Evolutionary conservation across 129 eudicot species (phyloP), one percentile per base, ranked within the genome.

Genomic region (Mikania micrantha): DNA sequence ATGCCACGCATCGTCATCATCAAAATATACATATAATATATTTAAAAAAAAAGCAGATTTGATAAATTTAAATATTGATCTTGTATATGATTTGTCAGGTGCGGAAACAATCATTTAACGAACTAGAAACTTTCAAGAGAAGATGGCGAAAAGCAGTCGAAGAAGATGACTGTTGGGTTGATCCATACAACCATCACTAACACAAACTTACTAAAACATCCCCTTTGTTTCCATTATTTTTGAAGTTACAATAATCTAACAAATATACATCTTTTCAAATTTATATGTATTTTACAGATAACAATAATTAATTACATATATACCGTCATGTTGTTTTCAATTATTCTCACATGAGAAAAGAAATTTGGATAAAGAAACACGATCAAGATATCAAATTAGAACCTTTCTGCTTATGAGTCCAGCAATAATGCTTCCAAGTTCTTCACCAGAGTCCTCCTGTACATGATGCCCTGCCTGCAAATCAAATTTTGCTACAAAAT

Each of bases 391-490:
- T 83, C 80, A 83, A 20, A 74, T 47, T 53, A 74, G 76, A 60
- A 78, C 82, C 70, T 79, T 80, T 82, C 84, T 76, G 82, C 96
- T 75, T 41, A 89, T 73, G 40, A 93, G 72, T 62, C 86, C 83
- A 47, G 95, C 85, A 67, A 93, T 85, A 70, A 93, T 60, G 49
- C 76, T 75, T 28, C 86, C 99, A 61, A 93, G 54, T 71, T 93
- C 99, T 75, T 88, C 96, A 47, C 96, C 85, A 38, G 79, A 67
- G 79, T 93, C 99, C 80, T 93, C 99, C 81, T 93, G 99, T 74
- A 93, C 95, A 70, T 93, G 95, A 81, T 93, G 99, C 69, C 99
- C 99, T 39, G 88, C 96, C 99, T 93, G 85, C 73, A 77, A 72
- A 40, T 31, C 56, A 64, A 57, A 70, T 38, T 41, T 61, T 16